Evolutionary conservation across 768 basidiomycete genomes (phyloP), one percentile per base, ranked within the genome.

Genomic region (Coprinellus aureogranulatus): DNA sequence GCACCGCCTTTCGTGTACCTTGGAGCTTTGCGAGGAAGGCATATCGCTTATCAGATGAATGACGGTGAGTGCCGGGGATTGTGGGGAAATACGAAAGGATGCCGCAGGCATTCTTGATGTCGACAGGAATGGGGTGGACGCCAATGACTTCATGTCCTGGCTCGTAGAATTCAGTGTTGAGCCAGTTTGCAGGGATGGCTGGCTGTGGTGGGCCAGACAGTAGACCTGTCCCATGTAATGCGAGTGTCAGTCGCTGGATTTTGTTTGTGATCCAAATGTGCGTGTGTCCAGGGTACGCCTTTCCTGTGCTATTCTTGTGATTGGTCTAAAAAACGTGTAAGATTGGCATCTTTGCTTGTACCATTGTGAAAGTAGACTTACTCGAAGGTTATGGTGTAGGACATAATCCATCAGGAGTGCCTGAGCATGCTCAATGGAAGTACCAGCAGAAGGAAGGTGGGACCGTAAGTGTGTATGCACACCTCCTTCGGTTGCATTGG

Each of bases 401-500:
- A 62, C 50, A 54, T 67, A 70, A 47, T 69, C 71, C 3, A 53
- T 23, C 0, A 73, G 53, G 23, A 65, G 54, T 3, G 62, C 61
- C 50, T 66, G 55, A 2, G 59, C 53, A 62, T 68, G 64, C 1
- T 58, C 49, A 0, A 67, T 27, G 14, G 70, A 71, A 11, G 59
- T 61, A 8, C 62, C 67, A 37, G 61, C 68, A 4, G 59, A 61
- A 20, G 64, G 68, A 18, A 65, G 45, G 6, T 50, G 57, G 22
- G 65, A 51, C 0, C 58, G 60, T 10, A 73, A 58, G 53, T 69
- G 70, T 0, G 65, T 68, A 53, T 77, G 74, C 2, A 77, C 69
- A 3, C 70, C 71, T n/a, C 75, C 72, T 61, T 76, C 70, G 1
- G 68, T 68, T 9, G 50, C 50, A 25, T 74, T 75, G 8, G 75